Conservation (phyloP, 768 basidiomycete genomes). For the Leccinum barrowsii region DNA sequence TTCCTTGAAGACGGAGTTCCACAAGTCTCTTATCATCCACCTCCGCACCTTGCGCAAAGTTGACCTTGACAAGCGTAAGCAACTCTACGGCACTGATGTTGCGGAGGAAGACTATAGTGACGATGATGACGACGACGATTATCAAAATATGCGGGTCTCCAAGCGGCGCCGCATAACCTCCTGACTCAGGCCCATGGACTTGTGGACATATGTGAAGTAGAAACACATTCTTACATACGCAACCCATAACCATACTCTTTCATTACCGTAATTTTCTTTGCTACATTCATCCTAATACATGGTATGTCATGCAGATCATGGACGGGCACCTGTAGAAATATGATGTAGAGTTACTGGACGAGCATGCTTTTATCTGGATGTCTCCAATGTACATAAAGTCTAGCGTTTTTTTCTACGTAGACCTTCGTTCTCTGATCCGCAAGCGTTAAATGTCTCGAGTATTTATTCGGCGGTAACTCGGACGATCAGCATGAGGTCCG, state of each 20-base stretch:
- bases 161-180: constrained; percentile 30
- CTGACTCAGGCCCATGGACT: constrained; percentile 20
- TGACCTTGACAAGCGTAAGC: constrained; percentile 49
- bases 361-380: background rate
- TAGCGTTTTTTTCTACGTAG: background rate
- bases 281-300: constrained; percentile 29
- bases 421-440: no score
- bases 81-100: constrained; percentile 39
- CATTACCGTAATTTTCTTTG: constrained; percentile 26
- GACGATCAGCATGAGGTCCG: background rate
- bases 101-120: constrained; percentile 36
- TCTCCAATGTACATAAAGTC: background rate
- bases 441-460: constrained; percentile 3
- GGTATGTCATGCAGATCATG: constrained; percentile 20
- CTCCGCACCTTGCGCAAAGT: constrained; percentile 60
- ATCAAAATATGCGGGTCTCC: constrained; percentile 27
- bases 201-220: constrained; percentile 15
- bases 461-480: constrained; percentile 1
- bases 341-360: no score
- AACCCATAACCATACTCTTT: constrained; percentile 26
- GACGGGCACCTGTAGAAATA: background rate
- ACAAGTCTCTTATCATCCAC: constrained; percentile 55
- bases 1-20: constrained; percentile 57
- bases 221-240: constrained; percentile 22
- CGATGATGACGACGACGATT: constrained; percentile 34